Evolutionary conservation across 805 yeast genomes (phyloP).

Genomic region (Kodamaea sagamina): DNA sequence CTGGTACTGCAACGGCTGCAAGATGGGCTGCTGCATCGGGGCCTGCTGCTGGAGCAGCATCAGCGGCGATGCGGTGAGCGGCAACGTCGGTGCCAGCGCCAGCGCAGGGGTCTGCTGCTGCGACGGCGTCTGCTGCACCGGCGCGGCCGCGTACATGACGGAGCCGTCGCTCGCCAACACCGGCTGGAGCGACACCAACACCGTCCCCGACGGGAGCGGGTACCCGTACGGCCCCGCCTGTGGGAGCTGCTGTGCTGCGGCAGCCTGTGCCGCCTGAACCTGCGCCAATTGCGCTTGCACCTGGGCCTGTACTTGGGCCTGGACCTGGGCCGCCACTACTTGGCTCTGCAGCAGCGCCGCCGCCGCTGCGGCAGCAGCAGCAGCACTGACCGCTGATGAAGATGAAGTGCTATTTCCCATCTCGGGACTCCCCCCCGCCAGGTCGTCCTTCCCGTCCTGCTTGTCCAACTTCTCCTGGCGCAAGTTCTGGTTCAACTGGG

Average conservation of each 20-base stretch:
- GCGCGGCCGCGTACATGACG: constrained; percentile 16
- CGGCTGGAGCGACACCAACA: constrained; percentile 16
- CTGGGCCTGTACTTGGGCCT: constrained; percentile 8
- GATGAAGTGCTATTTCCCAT: constrained; percentile 1
- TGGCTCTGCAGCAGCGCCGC: constrained; percentile 4
- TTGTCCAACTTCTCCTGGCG: constrained; percentile 25
- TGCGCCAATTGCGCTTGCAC: constrained; percentile 5
- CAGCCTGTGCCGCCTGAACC: constrained; percentile 3
- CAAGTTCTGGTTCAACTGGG: constrained; percentile 46
- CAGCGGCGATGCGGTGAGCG: constrained; percentile 5
- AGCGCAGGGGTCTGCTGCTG: constrained; percentile 9
- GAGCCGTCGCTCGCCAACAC: constrained; percentile 16
- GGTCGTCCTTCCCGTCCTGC: constrained; percentile 12
- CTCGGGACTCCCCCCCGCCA: constrained; percentile 6
- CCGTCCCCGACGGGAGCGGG: constrained; percentile 12
- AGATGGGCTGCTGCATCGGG: constrained; percentile 3
- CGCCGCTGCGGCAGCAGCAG: constrained; percentile 9
- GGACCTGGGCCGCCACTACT: constrained; percentile 4
- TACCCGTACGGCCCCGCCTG: constrained; percentile 3
- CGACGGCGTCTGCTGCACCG: constrained; percentile 7
- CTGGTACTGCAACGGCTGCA: constrained; percentile 7
- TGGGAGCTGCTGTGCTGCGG: not conserved
- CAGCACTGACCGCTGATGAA: constrained; percentile 3
- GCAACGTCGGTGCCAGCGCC: constrained; percentile 6
- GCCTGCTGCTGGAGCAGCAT: too few species aligned